phyloP scores from a whole-genome alignment of 371 early-diverging fungal genomes.

The Zancudomyces culisetae region DNA sequence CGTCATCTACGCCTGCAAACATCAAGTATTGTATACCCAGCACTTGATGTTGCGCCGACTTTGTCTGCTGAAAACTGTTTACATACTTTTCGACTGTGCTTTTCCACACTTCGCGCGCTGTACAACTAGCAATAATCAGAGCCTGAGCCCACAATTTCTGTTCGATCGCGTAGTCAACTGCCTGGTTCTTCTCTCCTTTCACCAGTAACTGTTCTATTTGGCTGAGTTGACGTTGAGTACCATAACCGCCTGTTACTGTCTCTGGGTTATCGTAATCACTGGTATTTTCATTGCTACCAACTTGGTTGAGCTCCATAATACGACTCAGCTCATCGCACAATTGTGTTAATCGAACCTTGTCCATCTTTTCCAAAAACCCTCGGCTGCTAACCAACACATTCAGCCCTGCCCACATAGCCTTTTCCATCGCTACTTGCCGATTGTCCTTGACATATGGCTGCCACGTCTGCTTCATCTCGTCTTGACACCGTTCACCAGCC shows the following conservation, averaged over 20 bases:
- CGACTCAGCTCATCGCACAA: background rate
- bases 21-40: conserved; percentile 16
- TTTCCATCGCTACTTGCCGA: background rate
- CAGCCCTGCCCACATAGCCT: background rate
- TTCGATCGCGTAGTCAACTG: conserved; percentile 49
- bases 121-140: conserved; percentile 68
- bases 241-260: background rate
- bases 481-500: background rate
- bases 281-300: background rate
- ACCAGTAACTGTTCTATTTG: conserved; percentile 43
- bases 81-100: conserved; percentile 55
- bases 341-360: background rate
- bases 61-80: conserved; percentile 29
- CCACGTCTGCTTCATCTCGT: background rate
- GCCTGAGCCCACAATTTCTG: conserved; percentile 76
- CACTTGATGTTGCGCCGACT: conserved; percentile 4
- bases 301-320: background rate
- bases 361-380: background rate
- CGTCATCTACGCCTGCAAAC: conserved; percentile 20
- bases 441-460: background rate
- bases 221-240: conserved; percentile 9
- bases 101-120: conserved; percentile 62
- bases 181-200: conserved; percentile 50
- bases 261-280: background rate
- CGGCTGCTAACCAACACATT: background rate